phyloP scores from a whole-genome alignment of 805 yeast genomes.

The Cyberlindnera galapagoensis region DNA sequence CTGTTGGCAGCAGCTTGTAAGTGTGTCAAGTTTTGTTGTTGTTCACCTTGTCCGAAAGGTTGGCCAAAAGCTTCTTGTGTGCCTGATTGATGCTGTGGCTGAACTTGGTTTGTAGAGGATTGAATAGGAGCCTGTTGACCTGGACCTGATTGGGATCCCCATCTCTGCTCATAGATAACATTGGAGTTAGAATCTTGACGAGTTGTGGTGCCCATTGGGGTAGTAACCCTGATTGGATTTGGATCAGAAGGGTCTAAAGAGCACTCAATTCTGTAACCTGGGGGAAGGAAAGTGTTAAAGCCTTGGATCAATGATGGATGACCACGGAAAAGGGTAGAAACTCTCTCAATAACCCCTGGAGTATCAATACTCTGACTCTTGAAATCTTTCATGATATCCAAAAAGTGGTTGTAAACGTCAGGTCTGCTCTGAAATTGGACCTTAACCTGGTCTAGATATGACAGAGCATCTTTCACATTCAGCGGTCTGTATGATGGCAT shows the following conservation, averaged over 20 bases:
- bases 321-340: slow-evolving; percentile 83
- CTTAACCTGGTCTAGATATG: slow-evolving; percentile 94
- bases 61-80: slow-evolving; percentile 9
- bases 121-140: slow-evolving; percentile 18
- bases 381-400: slow-evolving; percentile 98
- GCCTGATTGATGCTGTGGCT: slow-evolving; percentile 11
- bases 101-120: not conserved
- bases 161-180: slow-evolving; percentile 10
- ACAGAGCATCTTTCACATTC: slow-evolving; percentile 92
- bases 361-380: slow-evolving; percentile 95
- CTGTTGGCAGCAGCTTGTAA: slow-evolving; percentile 34
- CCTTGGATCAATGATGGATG: slow-evolving; percentile 95
- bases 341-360: slow-evolving; percentile 97
- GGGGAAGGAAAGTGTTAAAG: slow-evolving; percentile 94
- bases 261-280: slow-evolving; percentile 92
- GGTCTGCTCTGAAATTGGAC: slow-evolving; percentile 88
- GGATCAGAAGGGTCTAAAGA: slow-evolving; percentile 85
- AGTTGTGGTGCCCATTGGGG: slow-evolving; percentile 85
- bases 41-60: slow-evolving; percentile 14
- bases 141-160: slow-evolving; percentile 3
- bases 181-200: slow-evolving; percentile 18
- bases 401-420: slow-evolving; percentile 90
- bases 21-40: slow-evolving; percentile 25
- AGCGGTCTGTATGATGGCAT: slow-evolving; percentile 57
- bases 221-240: slow-evolving; percentile 86